Evolutionary conservation across 1,284 basidiomycete species (phyloP), one percentile per base, ranked within the genome.

Genomic region (Malassezia furfur): DNA sequence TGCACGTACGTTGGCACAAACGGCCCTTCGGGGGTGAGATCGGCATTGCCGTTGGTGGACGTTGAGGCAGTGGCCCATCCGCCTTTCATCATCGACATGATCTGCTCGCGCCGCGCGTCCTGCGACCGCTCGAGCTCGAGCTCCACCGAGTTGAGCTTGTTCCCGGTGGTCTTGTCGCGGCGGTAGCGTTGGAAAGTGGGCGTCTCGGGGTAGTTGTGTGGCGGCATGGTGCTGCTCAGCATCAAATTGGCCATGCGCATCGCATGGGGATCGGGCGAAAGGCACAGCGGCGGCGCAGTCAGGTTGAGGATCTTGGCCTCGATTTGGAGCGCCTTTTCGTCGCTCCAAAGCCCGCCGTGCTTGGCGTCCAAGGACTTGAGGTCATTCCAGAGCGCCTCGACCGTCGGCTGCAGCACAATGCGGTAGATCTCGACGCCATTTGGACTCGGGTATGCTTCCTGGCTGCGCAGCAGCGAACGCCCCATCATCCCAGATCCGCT

Each of bases 231-330:
- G 28, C 67, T 60, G 54, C 60, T 62, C 22, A 68, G 60, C 66
- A 71, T 71, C 1, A 68, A 47, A 32, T 74, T 74, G 10, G 71
- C 67, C 28, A 74, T 74, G 10, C 67, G 55, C 14, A 62, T 64
- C 0, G 63, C 70, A 34, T 70, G 68, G 19, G 65, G 62, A 32
- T 74, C 70, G 0, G 70, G 65, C 6, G 62, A 60, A 12, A 74
- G 63, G 44, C 71, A 74, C 9, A 74, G 62, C 5, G 70, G 70
- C 0, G 71, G 68, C 3, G 68, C 61, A 1, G 71, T 74, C 2
- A 71, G 44, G n/a, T 57, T 59, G 2, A 74, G 48, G 14, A 74
- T 66, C 52, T 60, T 67, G 35, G 65, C 60, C 49, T 74, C 71
- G 21, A 72, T 62, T 32, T 63, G 58, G 21, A 72, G 56, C 10